Conservation (phyloP, 2,329 filamentous ascomycete species). For the Cercospora sesami region DNA sequence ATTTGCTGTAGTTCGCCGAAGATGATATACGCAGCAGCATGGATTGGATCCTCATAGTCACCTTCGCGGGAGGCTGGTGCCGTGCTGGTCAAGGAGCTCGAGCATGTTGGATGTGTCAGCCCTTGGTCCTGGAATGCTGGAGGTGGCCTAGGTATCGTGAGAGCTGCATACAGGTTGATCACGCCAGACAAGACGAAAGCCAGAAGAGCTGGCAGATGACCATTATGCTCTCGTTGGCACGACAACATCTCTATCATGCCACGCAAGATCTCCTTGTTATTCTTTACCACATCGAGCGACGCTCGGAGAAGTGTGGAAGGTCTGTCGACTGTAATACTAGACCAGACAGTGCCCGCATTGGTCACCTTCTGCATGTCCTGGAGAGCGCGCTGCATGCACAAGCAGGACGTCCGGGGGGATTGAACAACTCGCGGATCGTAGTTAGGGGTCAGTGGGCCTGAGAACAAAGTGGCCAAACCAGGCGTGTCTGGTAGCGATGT, state of each 20-base stretch:
- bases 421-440: neutral
- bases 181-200: neutral
- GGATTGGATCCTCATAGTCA: neutral
- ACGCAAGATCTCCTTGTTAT: neutral
- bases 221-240: neutral
- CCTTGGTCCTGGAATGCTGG: neutral
- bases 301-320: neutral
- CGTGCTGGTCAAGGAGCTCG: neutral
- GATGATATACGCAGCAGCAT: neutral
- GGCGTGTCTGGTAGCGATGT: neutral
- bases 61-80: neutral
- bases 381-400: constrained; percentile 2
- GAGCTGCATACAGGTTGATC: neutral
- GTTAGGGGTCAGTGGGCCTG: neutral
- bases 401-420: neutral
- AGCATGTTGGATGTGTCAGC: neutral
- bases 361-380: constrained; percentile 2
- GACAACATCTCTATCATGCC: neutral
- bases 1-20: neutral
- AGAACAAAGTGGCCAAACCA: neutral
- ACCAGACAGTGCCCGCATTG: neutral
- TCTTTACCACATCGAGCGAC: neutral
- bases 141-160: neutral
- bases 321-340: neutral
- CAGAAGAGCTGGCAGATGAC: neutral